Base-by-base conservation (phyloP, 164 flowering plant species). In the Amborella trichopoda region DNA sequence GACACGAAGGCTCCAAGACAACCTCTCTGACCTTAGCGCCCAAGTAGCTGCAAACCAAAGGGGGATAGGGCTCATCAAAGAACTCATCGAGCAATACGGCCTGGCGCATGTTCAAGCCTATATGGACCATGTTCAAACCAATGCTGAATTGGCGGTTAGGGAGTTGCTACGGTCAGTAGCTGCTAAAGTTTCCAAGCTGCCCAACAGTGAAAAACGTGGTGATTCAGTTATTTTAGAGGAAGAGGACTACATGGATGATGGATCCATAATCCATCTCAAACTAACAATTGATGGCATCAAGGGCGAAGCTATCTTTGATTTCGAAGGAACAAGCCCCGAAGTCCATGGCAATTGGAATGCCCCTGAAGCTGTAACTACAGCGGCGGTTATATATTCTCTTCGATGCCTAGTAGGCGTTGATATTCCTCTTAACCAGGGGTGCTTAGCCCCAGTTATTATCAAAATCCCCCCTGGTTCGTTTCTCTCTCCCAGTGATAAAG, bases 301-400 rank as follows among this genome's bases (percentile, higher is more conserved):
- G 62, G 99, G 99, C 18, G 94, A 88, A 69, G 95, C 95, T 3
- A 40, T 50, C 42, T 91, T 91, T 56, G 95, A 91, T 59, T 91
- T 91, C 61, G 49, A 49, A 39, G 91, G 95, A 50, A 80, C 91
- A n/a, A 84, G 95, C 61, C 73, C 96, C 0, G 96, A 87, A 68
- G 99, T 91, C 17, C 84, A 80, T 64, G 96, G 96, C 20, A 91
- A 91, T 44, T 91, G 99, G 99, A 91, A 91, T 71, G 83, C 99
- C 4, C 99, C 99, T 14, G 94, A 91, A 63, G 99, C 99, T 28
- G 99, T 91, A 9, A 87, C 95, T 16, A 69, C 83, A 14, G 96
- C 99, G 0, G 99, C 99, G 20, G 86, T 91, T 23, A 91, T 91
- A 52, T 91, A 91, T 56, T 91, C 96, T 52, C 76, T 91, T 10